A percentile compares a stretch with the other conserved stretches of the same genome.
Evolutionary conservation across 202 grass and related monocot genomes (phyloP).

Genomic region (Panicum hallii): DNA sequence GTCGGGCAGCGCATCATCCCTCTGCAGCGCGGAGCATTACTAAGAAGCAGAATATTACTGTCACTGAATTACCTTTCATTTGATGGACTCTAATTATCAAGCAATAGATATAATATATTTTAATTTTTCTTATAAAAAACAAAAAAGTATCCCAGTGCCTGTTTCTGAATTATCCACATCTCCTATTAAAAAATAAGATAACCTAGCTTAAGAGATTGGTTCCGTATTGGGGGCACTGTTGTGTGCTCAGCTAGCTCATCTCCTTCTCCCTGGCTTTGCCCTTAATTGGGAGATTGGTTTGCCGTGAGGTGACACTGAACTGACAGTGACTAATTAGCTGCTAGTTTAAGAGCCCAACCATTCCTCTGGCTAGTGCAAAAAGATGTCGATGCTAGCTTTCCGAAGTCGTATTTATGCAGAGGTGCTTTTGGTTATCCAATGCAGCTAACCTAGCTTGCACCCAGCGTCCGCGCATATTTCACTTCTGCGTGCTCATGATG

Average conservation of each 20-base stretch:
- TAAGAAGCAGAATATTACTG: too few relatives aligned
- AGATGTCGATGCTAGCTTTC: constrained; percentile 17
- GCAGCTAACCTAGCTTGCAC: constrained; percentile 3
- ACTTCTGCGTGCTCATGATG: constrained; percentile 41
- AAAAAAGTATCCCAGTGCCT: too few relatives aligned
- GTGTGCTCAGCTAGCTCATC: neutral
- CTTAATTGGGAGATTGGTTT: constrained; percentile 4
- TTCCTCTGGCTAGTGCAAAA: constrained; percentile 16
- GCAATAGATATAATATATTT: too few relatives aligned
- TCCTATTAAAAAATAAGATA: too few relatives aligned
- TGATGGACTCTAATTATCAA: too few relatives aligned
- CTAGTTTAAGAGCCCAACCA: constrained; percentile 11
- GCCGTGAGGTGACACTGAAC: constrained; percentile 13
- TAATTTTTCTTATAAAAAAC: too few relatives aligned
- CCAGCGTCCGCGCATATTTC: constrained; percentile 2
- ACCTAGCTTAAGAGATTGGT: too few relatives aligned
- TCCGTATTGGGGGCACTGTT: neutral
- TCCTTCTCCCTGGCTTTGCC: neutral
- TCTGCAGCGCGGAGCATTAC: too few relatives aligned
- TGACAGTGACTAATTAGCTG: constrained; percentile 3
- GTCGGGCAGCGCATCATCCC: neutral
- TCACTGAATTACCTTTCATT: too few relatives aligned
- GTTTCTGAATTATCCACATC: too few relatives aligned
- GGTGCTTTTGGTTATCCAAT: constrained; percentile 38
- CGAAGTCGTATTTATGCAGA: constrained; percentile 22